Base-by-base conservation (phyloP, 2,329 filamentous ascomycete species). In the Ceratocystis ficicola region DNA sequence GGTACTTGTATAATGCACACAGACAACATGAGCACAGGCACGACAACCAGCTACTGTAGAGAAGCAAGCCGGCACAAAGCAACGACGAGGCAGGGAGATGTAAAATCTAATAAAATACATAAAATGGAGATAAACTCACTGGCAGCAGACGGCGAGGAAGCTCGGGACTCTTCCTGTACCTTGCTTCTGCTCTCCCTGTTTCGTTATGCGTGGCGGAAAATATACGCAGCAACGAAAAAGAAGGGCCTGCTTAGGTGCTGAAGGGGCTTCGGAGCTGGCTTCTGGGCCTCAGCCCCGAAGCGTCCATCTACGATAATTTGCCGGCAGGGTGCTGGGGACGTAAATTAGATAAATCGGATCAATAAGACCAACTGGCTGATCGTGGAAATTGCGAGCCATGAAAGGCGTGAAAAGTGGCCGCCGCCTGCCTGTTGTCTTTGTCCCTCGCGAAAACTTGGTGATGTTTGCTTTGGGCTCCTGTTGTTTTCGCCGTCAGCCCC, bases 241-340 rank as follows among this genome's bases (percentile, higher is more conserved):
- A n/a, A 48, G 46, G 17, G 46, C 46, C 20, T 48, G n/a, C 4
- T 6, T 48, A 4, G 17, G 20, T 48, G 46, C 15, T 41, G 36
- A 12, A 41, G 36, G 36, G 36, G 10, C 52, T 57, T 57, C 52
- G 52, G 52, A 32, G 52, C 52, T 30, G 22, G 12, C n/a, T 1
- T 30, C 50, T 55, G 52, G 52, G 22, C 52, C 52, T 28, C 25
- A 57, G 52, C 22, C 52, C 52, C 52, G 52, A 57, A 57, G 8
- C 46, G 52, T 17, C 52, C 10, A 7, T 22, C 52, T 10, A 57
- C 52, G 52, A 57, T 57, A 57, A 57, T 57, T 57, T 57, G 44
- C 48, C 61, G 61, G 61, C 30, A 63, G 7, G 8, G 12, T 52
- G 7, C 48, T 52, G 48, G 44, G 15, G 17, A 30, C 30, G 36